A percentile compares a stretch with the other conserved stretches of the same genome.
These are phyloP conservation scores for Sordaria brevicollis DNA, from an alignment of 495 filamentous ascomycete genomes.

Conservation along the genomic window DNA sequence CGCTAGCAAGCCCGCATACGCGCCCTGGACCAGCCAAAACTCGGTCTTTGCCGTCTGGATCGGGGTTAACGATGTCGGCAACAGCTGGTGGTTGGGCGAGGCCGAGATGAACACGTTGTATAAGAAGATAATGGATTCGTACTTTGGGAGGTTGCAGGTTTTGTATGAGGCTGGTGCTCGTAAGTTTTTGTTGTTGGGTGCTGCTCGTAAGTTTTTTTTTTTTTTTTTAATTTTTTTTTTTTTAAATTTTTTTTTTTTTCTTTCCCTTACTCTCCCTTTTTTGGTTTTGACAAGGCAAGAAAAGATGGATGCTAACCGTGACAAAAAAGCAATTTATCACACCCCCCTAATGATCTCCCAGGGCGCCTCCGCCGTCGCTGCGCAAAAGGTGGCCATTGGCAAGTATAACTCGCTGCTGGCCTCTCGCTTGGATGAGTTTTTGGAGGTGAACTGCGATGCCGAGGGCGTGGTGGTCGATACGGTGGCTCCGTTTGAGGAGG, in stretches of 20 bases:
- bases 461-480: constrained; percentile 30
- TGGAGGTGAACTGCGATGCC: constrained; percentile 17
- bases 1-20: constrained; percentile 20
- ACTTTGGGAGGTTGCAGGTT: constrained; percentile 43
- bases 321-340: constrained; percentile 44
- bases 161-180: constrained; percentile 56
- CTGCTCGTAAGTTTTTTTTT: constrained; percentile 40
- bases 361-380: constrained; percentile 6
- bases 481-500: constrained; percentile 24
- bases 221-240: not conserved
- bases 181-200: constrained; percentile 62
- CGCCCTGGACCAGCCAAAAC: constrained; percentile 50
- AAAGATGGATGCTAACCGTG: not conserved
- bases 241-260: not conserved
- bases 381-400: constrained; percentile 26
- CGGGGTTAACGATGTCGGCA: constrained; percentile 72
- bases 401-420: constrained; percentile 28
- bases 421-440: constrained; percentile 15
- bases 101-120: constrained; percentile 32
- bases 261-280: not conserved
- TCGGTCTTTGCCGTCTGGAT: constrained; percentile 64
- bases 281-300: not conserved
- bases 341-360: constrained; percentile 41
- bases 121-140: constrained; percentile 45
- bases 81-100: constrained; percentile 44